phyloP scores from a whole-genome alignment of 78 protist genomes.

The Tieghemostelium lacteum region DNA sequence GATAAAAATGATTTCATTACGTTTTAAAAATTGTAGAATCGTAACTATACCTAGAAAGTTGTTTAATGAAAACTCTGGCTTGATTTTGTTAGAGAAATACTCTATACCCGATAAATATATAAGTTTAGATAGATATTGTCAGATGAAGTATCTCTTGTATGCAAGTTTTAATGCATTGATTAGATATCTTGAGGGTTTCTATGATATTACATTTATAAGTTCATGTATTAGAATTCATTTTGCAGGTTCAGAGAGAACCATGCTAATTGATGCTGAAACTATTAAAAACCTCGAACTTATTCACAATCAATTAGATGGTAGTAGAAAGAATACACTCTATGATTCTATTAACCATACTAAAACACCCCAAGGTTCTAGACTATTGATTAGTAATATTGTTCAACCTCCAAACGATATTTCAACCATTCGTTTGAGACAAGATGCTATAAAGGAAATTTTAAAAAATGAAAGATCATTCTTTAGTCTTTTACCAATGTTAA shows the following conservation, averaged over 20 bases:
- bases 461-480: conserved; percentile 22
- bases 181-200: conserved; percentile 32
- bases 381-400: conserved; percentile 32
- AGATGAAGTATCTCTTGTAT: conserved; percentile 13
- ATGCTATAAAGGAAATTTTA: conserved; percentile 34
- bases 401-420: conserved; percentile 55
- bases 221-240: conserved; percentile 7
- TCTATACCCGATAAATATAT: neutral
- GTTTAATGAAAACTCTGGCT: conserved; percentile 51
- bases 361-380: conserved; percentile 57
- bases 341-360: conserved; percentile 31
- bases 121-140: conserved; percentile 1
- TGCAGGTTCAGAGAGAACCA: conserved; percentile 56
- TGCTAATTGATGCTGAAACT: conserved; percentile 66
- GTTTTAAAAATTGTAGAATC: neutral
- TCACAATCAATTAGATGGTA: conserved; percentile 31
- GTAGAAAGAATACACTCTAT: conserved; percentile 47
- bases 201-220: conserved; percentile 36
- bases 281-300: conserved; percentile 57
- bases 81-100: neutral
- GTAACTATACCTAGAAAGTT: conserved; percentile 28
- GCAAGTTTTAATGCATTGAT: conserved; percentile 26
- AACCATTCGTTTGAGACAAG: conserved; percentile 49
- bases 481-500: conserved; percentile 14
- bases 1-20: conserved; percentile 26